Conservation (phyloP, 345 rosid genomes). For the Eucalyptus leucophloia region DNA sequence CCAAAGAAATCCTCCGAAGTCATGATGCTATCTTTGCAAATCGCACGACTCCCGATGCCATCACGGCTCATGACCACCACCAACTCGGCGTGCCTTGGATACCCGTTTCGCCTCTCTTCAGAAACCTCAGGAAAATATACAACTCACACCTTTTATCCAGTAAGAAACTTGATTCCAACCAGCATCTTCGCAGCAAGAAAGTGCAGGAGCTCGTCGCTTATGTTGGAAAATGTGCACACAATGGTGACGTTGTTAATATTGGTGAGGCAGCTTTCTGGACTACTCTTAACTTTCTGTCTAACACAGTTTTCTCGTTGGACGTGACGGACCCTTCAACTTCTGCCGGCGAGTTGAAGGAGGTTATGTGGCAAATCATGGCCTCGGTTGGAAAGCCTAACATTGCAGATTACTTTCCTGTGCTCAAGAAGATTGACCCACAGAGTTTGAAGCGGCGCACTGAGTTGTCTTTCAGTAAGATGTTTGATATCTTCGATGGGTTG, state of each 20-base stretch:
- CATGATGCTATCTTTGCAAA: neutral
- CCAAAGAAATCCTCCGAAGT: conserved; percentile 4
- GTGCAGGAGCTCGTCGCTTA: conserved; percentile 1
- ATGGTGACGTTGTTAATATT: conserved; percentile 16
- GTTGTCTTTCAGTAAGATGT: neutral
- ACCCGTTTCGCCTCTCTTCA: neutral
- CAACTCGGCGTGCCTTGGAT: neutral
- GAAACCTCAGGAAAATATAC: conserved; percentile 2
- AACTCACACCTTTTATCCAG: neutral
- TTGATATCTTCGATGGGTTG: conserved; percentile 5
- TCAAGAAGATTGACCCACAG: conserved; percentile 11
- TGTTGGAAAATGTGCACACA: neutral
- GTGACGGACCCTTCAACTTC: neutral
- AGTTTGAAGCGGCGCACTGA: neutral
- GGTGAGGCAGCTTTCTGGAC: conserved; percentile 14
- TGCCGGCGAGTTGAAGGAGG: neutral
- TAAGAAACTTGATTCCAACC: conserved; percentile 2
- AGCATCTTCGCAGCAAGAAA: neutral
- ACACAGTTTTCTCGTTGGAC: conserved; percentile 5
- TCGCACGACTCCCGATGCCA: neutral
- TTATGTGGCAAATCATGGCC: neutral
- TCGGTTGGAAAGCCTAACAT: conserved; percentile 20
- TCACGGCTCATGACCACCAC: neutral
- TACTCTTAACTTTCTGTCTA: conserved; percentile 5
- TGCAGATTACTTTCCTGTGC: conserved; percentile 18